Evolutionary conservation across 192 early-diverging fungal genomes (phyloP).

Genomic region (Coemansia aciculifera): DNA sequence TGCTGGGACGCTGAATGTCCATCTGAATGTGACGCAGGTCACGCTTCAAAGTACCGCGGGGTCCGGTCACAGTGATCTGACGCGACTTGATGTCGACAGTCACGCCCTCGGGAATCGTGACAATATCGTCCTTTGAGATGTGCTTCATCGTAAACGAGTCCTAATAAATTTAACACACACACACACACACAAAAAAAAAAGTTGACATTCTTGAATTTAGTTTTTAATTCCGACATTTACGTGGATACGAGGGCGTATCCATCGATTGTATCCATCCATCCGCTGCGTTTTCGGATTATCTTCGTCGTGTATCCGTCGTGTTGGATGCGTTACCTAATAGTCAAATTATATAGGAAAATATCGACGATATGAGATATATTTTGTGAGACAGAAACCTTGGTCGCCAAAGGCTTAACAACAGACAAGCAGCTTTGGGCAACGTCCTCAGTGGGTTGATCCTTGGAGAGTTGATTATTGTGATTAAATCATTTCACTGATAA

Average conservation of each 20-base stretch:
- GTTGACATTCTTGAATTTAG: not conserved
- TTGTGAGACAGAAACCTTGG: not conserved
- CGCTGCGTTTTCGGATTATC: not conserved
- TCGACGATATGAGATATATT: not conserved
- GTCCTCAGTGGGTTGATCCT: too few species aligned
- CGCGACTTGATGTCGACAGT: slow-evolving; percentile 87
- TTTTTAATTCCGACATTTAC: not conserved
- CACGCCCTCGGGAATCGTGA: slow-evolving; percentile 89
- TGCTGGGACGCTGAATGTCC: slow-evolving; percentile 74
- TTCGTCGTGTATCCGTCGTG: not conserved
- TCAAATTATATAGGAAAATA: not conserved
- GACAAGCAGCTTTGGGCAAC: too few species aligned
- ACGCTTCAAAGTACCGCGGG: slow-evolving; percentile 87
- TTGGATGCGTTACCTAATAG: slow-evolving; percentile 2
- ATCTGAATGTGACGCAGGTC: slow-evolving; percentile 92
- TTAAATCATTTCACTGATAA: not conserved
- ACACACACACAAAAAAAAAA: not conserved
- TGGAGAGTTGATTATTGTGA: not conserved
- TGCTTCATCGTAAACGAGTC: slow-evolving; percentile 73
- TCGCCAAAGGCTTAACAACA: too few species aligned
- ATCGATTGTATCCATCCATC: not conserved
- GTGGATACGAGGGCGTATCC: not conserved
- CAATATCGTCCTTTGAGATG: slow-evolving; percentile 86
- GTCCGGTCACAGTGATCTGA: slow-evolving; percentile 81
- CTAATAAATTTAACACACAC: slow-evolving; percentile 4